Evolutionary conservation across 805 yeast genomes (phyloP).

Genomic region (Wickerhamomyces bisporus): DNA sequence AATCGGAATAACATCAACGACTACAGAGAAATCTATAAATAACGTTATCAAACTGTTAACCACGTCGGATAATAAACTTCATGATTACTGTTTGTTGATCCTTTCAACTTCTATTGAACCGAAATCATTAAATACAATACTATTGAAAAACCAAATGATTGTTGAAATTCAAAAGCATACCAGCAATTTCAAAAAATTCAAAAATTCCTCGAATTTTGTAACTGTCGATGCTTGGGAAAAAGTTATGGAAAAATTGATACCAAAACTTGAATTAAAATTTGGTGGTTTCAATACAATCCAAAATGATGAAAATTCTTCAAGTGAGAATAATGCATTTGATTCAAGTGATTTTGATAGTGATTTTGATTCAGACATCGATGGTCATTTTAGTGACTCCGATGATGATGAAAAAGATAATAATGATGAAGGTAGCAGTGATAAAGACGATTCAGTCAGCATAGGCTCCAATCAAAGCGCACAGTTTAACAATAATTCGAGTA

Average conservation of each 20-base stretch:
- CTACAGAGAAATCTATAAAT: not conserved
- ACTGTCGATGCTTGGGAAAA: slow-evolving; percentile 18
- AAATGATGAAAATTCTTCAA: slow-evolving; percentile 2
- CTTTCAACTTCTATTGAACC: slow-evolving; percentile 9
- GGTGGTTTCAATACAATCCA: not conserved
- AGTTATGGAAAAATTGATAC: slow-evolving; percentile 21
- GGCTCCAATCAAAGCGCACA: not conserved
- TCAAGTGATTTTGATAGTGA: slow-evolving; percentile 10
- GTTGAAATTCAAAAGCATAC: slow-evolving; percentile 6
- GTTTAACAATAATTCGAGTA: not conserved
- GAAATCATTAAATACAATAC: slow-evolving; percentile 4
- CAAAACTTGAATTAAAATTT: slow-evolving; percentile 12
- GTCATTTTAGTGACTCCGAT: slow-evolving; percentile 11
- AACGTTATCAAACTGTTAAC: not conserved
- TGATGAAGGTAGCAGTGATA: not conserved
- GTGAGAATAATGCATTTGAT: slow-evolving; percentile 2
- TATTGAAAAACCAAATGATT: slow-evolving; percentile 12
- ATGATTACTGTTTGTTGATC: slow-evolving; percentile 11
- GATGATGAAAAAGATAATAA: slow-evolving; percentile 1
- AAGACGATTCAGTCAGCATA: not conserved
- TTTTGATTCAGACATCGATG: slow-evolving; percentile 13
- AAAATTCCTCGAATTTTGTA: slow-evolving; percentile 1
- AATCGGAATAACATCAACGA: not conserved
- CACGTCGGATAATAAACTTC: slow-evolving; percentile 2
- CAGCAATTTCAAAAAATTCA: not conserved